A percentile compares a stretch with the other conserved stretches of the same genome.
Evolutionary conservation across 164 flowering plant species (phyloP).

Genomic region (Nelumbo lutea): DNA sequence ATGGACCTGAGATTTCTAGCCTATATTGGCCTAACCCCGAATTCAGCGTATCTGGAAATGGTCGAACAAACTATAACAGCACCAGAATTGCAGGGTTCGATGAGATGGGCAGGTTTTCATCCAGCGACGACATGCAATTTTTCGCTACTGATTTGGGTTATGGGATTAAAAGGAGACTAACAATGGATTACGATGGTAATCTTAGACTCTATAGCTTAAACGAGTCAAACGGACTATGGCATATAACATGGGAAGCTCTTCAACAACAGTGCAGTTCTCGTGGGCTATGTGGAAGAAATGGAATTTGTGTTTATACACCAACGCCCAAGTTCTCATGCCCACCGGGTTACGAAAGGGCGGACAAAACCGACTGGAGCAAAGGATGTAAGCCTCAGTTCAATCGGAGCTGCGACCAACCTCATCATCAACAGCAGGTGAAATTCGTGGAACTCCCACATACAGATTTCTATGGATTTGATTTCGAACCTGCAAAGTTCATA

Average conservation of each 20-base stretch:
- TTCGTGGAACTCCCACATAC: slow-evolving; percentile 19
- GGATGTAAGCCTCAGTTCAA: slow-evolving; percentile 20
- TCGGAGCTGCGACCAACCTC: not conserved
- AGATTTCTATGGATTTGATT: slow-evolving; percentile 36
- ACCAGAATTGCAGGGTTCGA: slow-evolving; percentile 17
- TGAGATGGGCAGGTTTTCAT: slow-evolving; percentile 13
- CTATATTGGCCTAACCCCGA: slow-evolving; percentile 14
- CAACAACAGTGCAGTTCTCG: slow-evolving; percentile 9
- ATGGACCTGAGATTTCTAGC: slow-evolving; percentile 18
- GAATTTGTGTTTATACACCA: slow-evolving; percentile 17
- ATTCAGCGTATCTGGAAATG: not conserved
- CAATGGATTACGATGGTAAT: slow-evolving; percentile 14
- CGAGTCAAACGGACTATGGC: slow-evolving; percentile 9
- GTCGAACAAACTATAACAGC: slow-evolving; percentile 15
- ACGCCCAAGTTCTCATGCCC: slow-evolving; percentile 6
- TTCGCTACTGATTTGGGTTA: slow-evolving; percentile 11
- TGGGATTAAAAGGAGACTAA: slow-evolving; percentile 14
- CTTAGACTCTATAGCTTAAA: slow-evolving; percentile 23
- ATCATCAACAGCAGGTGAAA: slow-evolving; percentile 6
- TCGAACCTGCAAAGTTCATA: not conserved
- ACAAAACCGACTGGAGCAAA: slow-evolving; percentile 16
- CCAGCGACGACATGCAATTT: slow-evolving; percentile 13
- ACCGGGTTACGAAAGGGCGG: slow-evolving; percentile 11
- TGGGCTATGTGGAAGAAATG: slow-evolving; percentile 21
- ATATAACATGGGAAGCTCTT: slow-evolving; percentile 10